phyloP scores from a whole-genome alignment of 495 filamentous ascomycete genomes.

The Neurospora cerealis region DNA sequence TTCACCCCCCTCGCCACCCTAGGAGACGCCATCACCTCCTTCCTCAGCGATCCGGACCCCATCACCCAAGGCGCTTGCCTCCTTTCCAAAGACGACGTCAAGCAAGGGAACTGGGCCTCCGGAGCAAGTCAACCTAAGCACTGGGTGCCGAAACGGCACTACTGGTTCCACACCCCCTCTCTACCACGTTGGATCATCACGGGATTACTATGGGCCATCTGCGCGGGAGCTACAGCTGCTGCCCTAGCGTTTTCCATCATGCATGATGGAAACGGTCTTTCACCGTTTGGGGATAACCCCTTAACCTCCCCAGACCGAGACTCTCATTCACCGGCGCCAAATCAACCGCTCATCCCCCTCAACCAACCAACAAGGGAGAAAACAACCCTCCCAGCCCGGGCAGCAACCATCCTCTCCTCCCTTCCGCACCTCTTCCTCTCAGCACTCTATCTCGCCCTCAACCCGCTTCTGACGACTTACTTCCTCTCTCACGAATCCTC shows the following conservation, averaged over 20 bases:
- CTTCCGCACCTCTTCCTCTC: slow-evolving; percentile 33
- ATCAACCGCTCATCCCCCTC: background rate
- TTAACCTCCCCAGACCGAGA: background rate
- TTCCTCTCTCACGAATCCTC: slow-evolving; percentile 34
- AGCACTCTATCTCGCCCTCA: slow-evolving; percentile 28
- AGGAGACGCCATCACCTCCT: slow-evolving; percentile 37
- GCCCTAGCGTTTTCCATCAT: slow-evolving; percentile 19
- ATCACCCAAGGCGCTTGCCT: slow-evolving; percentile 27
- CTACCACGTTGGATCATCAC: slow-evolving; percentile 24
- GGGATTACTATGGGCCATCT: slow-evolving; percentile 17
- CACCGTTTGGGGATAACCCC: slow-evolving; percentile 16
- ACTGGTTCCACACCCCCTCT: slow-evolving; percentile 31
- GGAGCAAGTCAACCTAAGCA: slow-evolving; percentile 19
- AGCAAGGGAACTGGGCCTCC: slow-evolving; percentile 26
- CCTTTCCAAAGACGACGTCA: slow-evolving; percentile 30
- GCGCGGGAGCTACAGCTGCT: slow-evolving; percentile 19
- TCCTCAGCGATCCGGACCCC: slow-evolving; percentile 30
- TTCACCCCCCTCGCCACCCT: slow-evolving; percentile 34
- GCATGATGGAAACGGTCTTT: slow-evolving; percentile 13
- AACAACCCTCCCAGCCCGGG: background rate
- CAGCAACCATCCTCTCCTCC: slow-evolving; percentile 20
- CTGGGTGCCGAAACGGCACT: slow-evolving; percentile 29
- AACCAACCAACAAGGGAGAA: background rate
- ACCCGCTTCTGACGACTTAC: slow-evolving; percentile 30
- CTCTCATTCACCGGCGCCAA: background rate